Evolutionary conservation across 768 basidiomycete genomes (phyloP).

Genomic region (Trametes cinnabarina): DNA sequence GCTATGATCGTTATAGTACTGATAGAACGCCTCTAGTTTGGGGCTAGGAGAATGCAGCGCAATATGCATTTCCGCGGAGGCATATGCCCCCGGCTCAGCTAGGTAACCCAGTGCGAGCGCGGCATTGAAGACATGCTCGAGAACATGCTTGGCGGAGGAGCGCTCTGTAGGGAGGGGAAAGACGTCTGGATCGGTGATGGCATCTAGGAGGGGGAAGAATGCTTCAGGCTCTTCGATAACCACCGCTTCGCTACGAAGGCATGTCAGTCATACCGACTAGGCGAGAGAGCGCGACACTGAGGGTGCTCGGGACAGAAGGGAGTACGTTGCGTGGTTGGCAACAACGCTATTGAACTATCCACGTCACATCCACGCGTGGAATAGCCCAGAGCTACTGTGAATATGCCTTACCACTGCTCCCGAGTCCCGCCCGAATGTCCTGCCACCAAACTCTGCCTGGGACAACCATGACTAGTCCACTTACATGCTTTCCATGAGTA

Average conservation of each 20-base stretch:
- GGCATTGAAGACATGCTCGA: constrained; percentile 53
- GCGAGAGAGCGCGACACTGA: no score
- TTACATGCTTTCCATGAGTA: constrained; percentile 34
- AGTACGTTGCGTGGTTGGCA: no score
- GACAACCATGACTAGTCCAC: no score
- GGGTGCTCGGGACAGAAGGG: no score
- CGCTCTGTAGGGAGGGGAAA: constrained; percentile 33
- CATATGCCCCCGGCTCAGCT: constrained; percentile 46
- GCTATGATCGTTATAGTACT: constrained; percentile 52
- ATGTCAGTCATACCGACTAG: not conserved
- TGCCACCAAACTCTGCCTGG: no score
- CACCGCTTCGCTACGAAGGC: constrained; percentile 70
- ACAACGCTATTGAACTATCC: no score
- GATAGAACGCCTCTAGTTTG: constrained; percentile 80
- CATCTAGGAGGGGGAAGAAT: constrained; percentile 76
- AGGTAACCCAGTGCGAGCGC: constrained; percentile 49
- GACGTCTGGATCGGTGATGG: constrained; percentile 52
- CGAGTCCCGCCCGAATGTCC: not conserved
- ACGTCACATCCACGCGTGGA: no score
- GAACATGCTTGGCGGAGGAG: constrained; percentile 48
- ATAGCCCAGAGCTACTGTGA: no score
- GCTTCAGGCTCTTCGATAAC: constrained; percentile 65
- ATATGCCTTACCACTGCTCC: not conserved
- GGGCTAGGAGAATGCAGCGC: constrained; percentile 78
- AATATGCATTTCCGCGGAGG: constrained; percentile 67